These are phyloP conservation scores for Phytopythium boreale DNA, from an alignment of 352 stramenopile species.

Conservation along the genomic window DNA sequence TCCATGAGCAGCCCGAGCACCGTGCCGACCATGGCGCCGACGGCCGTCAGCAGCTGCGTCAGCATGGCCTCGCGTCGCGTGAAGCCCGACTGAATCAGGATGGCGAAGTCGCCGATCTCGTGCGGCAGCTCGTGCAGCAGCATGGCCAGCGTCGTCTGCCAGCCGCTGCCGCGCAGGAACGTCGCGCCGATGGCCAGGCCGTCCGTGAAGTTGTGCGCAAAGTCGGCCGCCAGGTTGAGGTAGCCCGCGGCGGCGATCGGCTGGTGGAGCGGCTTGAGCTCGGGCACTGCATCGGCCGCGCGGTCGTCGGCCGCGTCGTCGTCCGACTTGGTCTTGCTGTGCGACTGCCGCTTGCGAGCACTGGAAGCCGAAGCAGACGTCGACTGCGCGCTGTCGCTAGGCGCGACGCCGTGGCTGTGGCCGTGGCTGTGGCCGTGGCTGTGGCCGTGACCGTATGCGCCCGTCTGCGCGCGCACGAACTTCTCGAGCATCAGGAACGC, in stretches of 20 bases:
- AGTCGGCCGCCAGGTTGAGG: constrained; percentile 89
- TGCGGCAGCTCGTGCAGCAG: constrained; percentile 90
- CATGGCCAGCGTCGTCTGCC: constrained; percentile 86
- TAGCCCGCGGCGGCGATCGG: constrained; percentile 81
- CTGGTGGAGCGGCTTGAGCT: constrained; percentile 21
- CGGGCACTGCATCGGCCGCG: constrained; percentile 12
- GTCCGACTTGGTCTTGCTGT: constrained; percentile 32
- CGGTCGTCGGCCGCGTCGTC: constrained; percentile 19
- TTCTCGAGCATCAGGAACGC: constrained; percentile 82
- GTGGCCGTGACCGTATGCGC: constrained; percentile 21
- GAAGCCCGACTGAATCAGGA: constrained; percentile 90
- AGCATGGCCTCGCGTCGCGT: constrained; percentile 87
- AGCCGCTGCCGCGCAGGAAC: constrained; percentile 75
- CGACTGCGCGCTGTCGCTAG: not conserved
- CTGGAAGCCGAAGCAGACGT: constrained; percentile 13
- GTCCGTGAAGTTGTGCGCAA: constrained; percentile 93
- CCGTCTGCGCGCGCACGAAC: constrained; percentile 68
- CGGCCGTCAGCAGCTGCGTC: constrained; percentile 89
- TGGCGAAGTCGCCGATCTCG: constrained; percentile 92
- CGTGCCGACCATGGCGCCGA: constrained; percentile 90
- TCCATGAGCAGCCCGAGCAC: constrained; percentile 82
- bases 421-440: constrained; percentile 24
- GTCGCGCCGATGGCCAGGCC: constrained; percentile 91
- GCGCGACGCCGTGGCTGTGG: constrained; percentile 16
- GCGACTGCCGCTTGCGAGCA: constrained; percentile 30